These are phyloP conservation scores for Apiospora phragmitis DNA, from an alignment of 2,329 filamentous ascomycete species.

Conservation along the genomic window DNA sequence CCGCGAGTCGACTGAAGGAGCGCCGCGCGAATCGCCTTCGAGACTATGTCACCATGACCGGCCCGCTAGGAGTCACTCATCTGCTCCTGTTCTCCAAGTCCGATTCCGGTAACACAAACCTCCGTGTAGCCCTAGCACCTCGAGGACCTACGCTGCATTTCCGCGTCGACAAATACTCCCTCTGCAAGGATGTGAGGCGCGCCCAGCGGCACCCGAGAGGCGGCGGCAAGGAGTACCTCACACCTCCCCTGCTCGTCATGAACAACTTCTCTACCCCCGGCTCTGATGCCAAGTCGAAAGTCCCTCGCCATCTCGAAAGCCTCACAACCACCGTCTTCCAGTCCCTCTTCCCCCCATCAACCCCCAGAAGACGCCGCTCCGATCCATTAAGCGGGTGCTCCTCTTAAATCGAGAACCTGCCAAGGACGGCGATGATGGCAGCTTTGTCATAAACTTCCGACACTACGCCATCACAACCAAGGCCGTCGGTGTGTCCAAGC, in stretches of 20 bases:
- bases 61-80: slow-evolving; percentile 89
- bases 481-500: slow-evolving; percentile 79
- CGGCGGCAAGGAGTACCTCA: slow-evolving; percentile 81
- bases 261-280: slow-evolving; percentile 84
- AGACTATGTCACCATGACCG: slow-evolving; percentile 95
- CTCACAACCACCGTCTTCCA: slow-evolving; percentile 94
- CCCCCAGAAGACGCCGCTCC: slow-evolving; percentile 83
- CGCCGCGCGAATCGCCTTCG: slow-evolving; percentile 82
- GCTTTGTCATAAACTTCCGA: slow-evolving; percentile 82
- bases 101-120: slow-evolving; percentile 85
- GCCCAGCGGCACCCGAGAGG: slow-evolving; percentile 81
- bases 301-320: slow-evolving; percentile 93
- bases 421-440: slow-evolving; percentile 53
- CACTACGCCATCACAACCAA: slow-evolving; percentile 96
- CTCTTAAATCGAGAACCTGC: slow-evolving; percentile 79
- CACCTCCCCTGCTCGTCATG: slow-evolving; percentile 92
- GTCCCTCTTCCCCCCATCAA: slow-evolving; percentile 96
- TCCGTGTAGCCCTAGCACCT: slow-evolving; percentile 84
- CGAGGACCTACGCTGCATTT: slow-evolving; percentile 93
- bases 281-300: slow-evolving; percentile 61
- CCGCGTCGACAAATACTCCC: slow-evolving; percentile 88
- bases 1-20: slow-evolving; percentile 86
- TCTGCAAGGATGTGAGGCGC: slow-evolving; percentile 86
- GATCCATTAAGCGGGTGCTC: slow-evolving; percentile 89
- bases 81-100: slow-evolving; percentile 91